phyloP scores from a whole-genome alignment of 1,284 basidiomycete species.

The Tilletia setariae region DNA sequence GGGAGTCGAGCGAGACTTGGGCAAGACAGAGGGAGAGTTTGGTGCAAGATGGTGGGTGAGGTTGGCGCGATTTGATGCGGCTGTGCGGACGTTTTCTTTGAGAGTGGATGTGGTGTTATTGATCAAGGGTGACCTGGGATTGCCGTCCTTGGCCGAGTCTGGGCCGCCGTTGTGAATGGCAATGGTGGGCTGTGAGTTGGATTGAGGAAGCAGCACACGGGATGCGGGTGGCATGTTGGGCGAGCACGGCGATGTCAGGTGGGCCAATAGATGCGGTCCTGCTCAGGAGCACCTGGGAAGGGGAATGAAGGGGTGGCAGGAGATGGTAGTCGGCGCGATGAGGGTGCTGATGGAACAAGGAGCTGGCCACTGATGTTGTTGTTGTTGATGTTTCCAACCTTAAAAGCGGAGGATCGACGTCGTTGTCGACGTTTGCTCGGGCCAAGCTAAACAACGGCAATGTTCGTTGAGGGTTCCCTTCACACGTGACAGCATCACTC shows the following conservation, averaged over 20 bases:
- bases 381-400: too few relatives aligned
- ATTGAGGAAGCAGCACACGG: slow-evolving; percentile 2
- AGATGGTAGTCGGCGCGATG: background rate
- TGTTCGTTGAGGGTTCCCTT: too few relatives aligned
- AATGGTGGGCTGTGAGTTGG: slow-evolving; percentile 11
- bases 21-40: background rate
- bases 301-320: background rate
- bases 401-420: too few relatives aligned
- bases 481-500: too few relatives aligned
- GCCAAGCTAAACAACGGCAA: too few relatives aligned
- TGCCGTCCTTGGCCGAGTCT: background rate
- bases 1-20: background rate
- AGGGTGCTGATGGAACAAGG: too few relatives aligned
- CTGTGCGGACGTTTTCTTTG: slow-evolving; percentile 5
- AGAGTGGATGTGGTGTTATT: background rate
- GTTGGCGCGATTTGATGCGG: background rate
- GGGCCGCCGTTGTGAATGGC: background rate
- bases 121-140: background rate
- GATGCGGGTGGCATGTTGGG: slow-evolving; percentile 8
- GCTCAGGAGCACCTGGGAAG: too few relatives aligned
- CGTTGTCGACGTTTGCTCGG: too few relatives aligned
- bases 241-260: background rate
- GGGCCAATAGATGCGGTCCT: too few relatives aligned
- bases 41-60: background rate
- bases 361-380: too few relatives aligned